Evolutionary conservation across 345 rosid genomes (phyloP).

Genomic region (Eucalyptus guilfoylei): DNA sequence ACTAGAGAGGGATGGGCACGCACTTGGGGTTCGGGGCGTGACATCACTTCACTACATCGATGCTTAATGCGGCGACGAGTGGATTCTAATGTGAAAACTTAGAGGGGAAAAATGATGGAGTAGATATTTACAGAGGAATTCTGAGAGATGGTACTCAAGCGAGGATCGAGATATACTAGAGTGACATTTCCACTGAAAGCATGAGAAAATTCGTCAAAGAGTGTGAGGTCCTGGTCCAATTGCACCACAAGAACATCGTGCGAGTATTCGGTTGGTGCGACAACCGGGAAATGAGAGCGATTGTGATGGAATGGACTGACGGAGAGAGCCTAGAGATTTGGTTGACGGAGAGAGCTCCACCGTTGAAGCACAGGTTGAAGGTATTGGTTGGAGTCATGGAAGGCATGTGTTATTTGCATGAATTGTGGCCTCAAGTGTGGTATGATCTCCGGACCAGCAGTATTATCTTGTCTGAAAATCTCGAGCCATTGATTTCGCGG

Average conservation of each 20-base stretch:
- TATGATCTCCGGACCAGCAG: slow-evolving; percentile 35
- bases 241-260: slow-evolving; percentile 47
- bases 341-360: slow-evolving; percentile 27
- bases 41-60: background rate
- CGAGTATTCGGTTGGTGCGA: slow-evolving; percentile 55
- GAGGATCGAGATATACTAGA: slow-evolving; percentile 40
- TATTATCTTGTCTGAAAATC: slow-evolving; percentile 18
- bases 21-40: too few relatives aligned
- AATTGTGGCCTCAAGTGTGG: slow-evolving; percentile 48
- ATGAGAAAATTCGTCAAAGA: slow-evolving; percentile 15
- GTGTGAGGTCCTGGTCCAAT: slow-evolving; percentile 32
- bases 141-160: slow-evolving; percentile 35
- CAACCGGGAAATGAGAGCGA: slow-evolving; percentile 22
- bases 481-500: slow-evolving; percentile 36
- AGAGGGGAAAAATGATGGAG: slow-evolving; percentile 11
- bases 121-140: slow-evolving; percentile 31
- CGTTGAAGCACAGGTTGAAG: slow-evolving; percentile 52
- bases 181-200: slow-evolving; percentile 17
- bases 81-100: slow-evolving; percentile 33
- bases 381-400: slow-evolving; percentile 37
- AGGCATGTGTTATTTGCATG: slow-evolving; percentile 37
- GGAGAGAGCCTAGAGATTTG: slow-evolving; percentile 37
- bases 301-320: slow-evolving; percentile 40
- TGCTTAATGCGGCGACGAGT: background rate
- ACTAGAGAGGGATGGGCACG: too few relatives aligned